Conservation (phyloP, 345 rosid species). For the Eucalyptus virginea region DNA sequence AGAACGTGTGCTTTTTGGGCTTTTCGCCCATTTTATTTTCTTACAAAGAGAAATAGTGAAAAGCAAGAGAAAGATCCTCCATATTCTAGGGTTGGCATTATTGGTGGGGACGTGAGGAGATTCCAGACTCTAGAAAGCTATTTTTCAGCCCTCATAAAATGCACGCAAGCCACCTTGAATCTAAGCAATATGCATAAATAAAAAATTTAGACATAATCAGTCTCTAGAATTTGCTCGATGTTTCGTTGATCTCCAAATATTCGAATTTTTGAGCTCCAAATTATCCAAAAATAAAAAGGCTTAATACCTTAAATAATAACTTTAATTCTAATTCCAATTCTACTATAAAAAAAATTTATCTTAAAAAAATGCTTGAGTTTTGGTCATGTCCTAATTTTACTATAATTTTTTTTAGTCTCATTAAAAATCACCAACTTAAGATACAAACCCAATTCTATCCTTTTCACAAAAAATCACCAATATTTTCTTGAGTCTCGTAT, state of each 20-base stretch:
- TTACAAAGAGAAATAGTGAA: background rate
- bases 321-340: background rate
- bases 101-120: background rate
- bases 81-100: background rate
- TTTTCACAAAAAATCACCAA: background rate
- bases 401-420: rapidly evolving
- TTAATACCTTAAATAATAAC: background rate
- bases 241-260: background rate
- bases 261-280: background rate
- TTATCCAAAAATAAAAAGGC: background rate
- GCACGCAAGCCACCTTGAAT: background rate
- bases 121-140: background rate
- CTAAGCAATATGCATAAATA: background rate
- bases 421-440: background rate
- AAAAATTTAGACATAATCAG: background rate
- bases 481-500: background rate
- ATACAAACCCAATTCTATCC: background rate
- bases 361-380: too few species aligned
- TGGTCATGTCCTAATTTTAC: background rate
- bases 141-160: background rate
- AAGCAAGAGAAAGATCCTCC: background rate
- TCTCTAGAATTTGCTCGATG: background rate
- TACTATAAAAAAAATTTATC: too few species aligned
- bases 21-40: background rate
- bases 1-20: background rate